These are phyloP conservation scores for Lithospermum erythrorhizon DNA, from an alignment of 257 asterid species.

Conservation along the genomic window DNA sequence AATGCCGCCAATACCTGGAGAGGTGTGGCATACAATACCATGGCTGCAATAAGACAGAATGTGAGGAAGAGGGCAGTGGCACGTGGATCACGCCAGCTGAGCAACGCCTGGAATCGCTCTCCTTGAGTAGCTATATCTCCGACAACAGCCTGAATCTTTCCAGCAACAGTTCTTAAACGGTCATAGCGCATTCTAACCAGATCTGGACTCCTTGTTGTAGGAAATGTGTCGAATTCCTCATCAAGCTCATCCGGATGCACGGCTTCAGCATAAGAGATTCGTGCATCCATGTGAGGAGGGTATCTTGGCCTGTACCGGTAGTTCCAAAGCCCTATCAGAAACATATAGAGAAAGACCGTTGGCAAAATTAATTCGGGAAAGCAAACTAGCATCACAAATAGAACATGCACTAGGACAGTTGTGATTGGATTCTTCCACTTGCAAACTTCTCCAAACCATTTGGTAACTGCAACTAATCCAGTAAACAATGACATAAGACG, in stretches of 20 bases:
- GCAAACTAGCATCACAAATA: constrained; percentile 54
- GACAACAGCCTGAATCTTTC: constrained; percentile 64
- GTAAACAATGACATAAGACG: constrained; percentile 51
- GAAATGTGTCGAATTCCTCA: constrained; percentile 82
- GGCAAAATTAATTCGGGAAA: constrained; percentile 74
- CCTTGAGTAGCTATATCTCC: constrained; percentile 89
- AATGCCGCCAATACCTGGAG: constrained; percentile 40
- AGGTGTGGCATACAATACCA: constrained; percentile 45
- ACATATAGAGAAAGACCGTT: constrained; percentile 67
- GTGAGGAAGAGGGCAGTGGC: constrained; percentile 62
- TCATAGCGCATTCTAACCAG: constrained; percentile 70
- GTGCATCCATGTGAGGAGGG: constrained; percentile 88
- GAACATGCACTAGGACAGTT: constrained; percentile 62
- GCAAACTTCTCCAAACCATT: constrained; percentile 76
- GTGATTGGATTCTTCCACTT: constrained; percentile 69
- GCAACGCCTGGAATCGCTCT: constrained; percentile 74
- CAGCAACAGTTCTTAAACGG: constrained; percentile 67
- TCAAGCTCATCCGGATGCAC: constrained; percentile 74
- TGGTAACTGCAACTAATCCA: constrained; percentile 42
- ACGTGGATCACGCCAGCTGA: constrained; percentile 90
- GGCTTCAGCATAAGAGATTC: constrained; percentile 66
- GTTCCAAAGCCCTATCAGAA: constrained; percentile 70
- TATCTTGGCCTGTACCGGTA: constrained; percentile 51
- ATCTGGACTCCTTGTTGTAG: constrained; percentile 43
- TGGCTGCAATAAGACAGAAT: constrained; percentile 51